phyloP scores from a whole-genome alignment of 805 yeast genomes.

The Zygosaccharomyces bisporus region DNA sequence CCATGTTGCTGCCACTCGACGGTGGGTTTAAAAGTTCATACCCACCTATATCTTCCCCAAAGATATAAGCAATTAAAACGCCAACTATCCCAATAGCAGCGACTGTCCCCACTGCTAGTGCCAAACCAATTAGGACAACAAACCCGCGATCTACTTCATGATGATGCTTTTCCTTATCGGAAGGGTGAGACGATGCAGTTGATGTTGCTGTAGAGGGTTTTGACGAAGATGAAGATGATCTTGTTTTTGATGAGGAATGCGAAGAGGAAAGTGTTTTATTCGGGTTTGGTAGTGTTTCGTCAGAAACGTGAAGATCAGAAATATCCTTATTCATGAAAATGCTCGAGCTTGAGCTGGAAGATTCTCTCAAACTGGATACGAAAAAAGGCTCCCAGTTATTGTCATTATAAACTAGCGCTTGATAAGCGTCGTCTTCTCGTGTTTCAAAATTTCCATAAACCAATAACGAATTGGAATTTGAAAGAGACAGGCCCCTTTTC shows the following conservation, averaged over 20 bases:
- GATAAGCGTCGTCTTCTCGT: constrained; percentile 34
- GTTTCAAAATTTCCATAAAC: constrained; percentile 38
- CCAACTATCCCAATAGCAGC: constrained; percentile 42
- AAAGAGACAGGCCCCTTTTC: constrained; percentile 8
- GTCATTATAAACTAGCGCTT: constrained; percentile 23
- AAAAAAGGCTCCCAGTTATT: constrained; percentile 29
- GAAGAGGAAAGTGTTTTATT: constrained; percentile 14
- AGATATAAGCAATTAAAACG: constrained; percentile 34
- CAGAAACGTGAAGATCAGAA: constrained; percentile 33
- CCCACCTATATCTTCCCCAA: constrained; percentile 37
- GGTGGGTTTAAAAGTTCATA: constrained; percentile 50
- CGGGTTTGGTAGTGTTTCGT: constrained; percentile 19
- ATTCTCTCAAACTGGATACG: constrained; percentile 4
- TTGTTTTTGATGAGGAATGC: neutral
- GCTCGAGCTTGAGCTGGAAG: neutral
- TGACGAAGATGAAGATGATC: constrained; percentile 16
- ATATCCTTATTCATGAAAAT: constrained; percentile 38
- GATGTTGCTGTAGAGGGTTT: constrained; percentile 19
- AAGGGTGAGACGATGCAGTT: constrained; percentile 10
- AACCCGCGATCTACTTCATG: constrained; percentile 48
- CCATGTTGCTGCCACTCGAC: constrained; percentile 58
- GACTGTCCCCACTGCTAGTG: constrained; percentile 55
- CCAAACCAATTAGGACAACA: constrained; percentile 65
- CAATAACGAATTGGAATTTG: constrained; percentile 17
- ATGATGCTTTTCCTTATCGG: constrained; percentile 10